These are phyloP conservation scores for Tuber melanosporum DNA, from an alignment of 495 filamentous ascomycete species.

Conservation along the genomic window DNA sequence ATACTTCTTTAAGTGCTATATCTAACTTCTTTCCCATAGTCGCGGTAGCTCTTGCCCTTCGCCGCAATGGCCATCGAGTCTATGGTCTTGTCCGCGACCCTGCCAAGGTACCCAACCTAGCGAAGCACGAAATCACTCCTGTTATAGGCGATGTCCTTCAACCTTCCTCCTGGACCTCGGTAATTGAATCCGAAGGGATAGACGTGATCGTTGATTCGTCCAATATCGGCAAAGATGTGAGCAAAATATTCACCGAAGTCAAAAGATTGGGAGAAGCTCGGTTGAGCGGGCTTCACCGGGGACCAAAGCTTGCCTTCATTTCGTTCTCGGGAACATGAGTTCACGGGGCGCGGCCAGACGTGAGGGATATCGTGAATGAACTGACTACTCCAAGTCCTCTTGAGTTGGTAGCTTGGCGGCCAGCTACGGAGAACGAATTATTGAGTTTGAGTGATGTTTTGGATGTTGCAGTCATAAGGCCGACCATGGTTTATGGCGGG, in stretches of 20 bases:
- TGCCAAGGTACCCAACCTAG: neutral
- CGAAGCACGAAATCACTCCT: slow-evolving; percentile 52
- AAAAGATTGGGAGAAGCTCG: neutral
- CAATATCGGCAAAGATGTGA: neutral
- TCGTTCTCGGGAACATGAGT: slow-evolving; percentile 9
- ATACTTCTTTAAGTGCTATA: neutral
- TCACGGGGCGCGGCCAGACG: neutral
- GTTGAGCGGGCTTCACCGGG: neutral
- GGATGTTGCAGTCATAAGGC: slow-evolving; percentile 9
- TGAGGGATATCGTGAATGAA: slow-evolving; percentile 4
- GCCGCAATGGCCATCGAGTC: slow-evolving; percentile 12
- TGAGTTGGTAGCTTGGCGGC: slow-evolving; percentile 5
- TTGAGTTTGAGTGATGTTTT: slow-evolving; percentile 2
- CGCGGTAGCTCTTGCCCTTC: slow-evolving; percentile 6
- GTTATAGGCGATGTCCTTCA: slow-evolving; percentile 45
- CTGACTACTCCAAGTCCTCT: neutral
- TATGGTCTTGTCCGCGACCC: slow-evolving; percentile 4
- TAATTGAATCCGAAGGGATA: slow-evolving; percentile 1
- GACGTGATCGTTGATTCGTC: neutral
- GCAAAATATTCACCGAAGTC: neutral
- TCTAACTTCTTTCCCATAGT: neutral
- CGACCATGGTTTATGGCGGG: slow-evolving; percentile 2
- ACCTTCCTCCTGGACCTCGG: slow-evolving; percentile 3
- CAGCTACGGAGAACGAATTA: slow-evolving; percentile 5
- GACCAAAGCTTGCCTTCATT: slow-evolving; percentile 9